Evolutionary conservation across 73 alveolate genomes (phyloP).

Genomic region (Blepharisma stoltei): DNA sequence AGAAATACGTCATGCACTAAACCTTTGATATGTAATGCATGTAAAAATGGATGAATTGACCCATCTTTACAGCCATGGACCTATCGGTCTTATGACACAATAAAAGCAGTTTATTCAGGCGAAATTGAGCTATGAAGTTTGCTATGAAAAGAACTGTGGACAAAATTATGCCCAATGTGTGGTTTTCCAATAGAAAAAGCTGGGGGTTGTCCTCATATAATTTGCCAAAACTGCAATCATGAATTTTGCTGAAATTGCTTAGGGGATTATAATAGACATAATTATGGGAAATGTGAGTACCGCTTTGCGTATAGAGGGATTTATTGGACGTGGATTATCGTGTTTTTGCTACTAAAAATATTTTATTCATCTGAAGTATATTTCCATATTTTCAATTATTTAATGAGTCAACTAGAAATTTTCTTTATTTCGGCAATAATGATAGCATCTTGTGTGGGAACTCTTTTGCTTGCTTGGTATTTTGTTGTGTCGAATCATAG

Average conservation of each 20-base stretch:
- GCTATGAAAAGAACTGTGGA: slow-evolving; percentile 51
- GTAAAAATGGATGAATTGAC: slow-evolving; percentile 7
- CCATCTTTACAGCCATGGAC: neutral
- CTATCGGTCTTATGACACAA: neutral
- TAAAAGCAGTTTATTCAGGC: neutral
- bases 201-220: slow-evolving; percentile 96
- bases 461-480: too few species aligned
- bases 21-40: neutral
- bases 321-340: too few species aligned
- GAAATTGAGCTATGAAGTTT: neutral
- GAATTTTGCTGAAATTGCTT: slow-evolving; percentile 92
- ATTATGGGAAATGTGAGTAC: too few species aligned
- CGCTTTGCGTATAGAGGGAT: too few species aligned
- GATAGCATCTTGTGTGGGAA: too few species aligned
- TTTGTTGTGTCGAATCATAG: too few species aligned
- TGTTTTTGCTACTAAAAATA: too few species aligned
- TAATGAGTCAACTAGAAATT: too few species aligned
- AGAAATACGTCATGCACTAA: neutral
- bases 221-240: slow-evolving; percentile 83
- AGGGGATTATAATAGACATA: slow-evolving; percentile 64
- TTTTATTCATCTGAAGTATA: too few species aligned
- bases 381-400: too few species aligned
- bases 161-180: slow-evolving; percentile 93
- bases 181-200: slow-evolving; percentile 88
- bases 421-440: too few species aligned